phyloP scores from a whole-genome alignment of 169 alveolate species.

The Plasmodium malariae region DNA sequence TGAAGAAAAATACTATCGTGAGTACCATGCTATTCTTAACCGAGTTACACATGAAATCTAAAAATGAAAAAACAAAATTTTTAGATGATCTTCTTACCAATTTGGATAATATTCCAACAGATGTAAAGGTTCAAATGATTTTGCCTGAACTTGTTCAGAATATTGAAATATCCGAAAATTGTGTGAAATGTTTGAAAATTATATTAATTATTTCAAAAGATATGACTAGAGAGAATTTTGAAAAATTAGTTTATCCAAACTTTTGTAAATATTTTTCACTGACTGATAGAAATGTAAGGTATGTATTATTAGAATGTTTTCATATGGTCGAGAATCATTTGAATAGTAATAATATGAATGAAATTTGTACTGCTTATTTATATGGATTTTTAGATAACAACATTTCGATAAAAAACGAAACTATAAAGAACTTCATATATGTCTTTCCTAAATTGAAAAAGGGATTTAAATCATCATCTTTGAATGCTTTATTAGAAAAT shows the following conservation, averaged over 20 bases:
- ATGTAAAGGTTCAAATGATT: slow-evolving; percentile 75
- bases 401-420: slow-evolving; percentile 82
- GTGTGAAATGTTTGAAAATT: slow-evolving; percentile 40
- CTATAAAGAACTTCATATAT: slow-evolving; percentile 80
- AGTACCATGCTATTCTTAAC: slow-evolving; percentile 78
- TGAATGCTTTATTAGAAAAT: slow-evolving; percentile 76
- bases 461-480: slow-evolving; percentile 58
- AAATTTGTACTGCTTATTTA: slow-evolving; percentile 34
- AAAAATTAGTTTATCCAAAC: slow-evolving; percentile 23
- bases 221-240: slow-evolving; percentile 25
- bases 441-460: slow-evolving; percentile 80
- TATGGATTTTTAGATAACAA: slow-evolving; percentile 83
- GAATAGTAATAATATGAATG: slow-evolving; percentile 40
- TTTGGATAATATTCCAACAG: slow-evolving; percentile 74
- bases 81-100: slow-evolving; percentile 72
- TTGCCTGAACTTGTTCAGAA: slow-evolving; percentile 64
- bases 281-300: slow-evolving; percentile 59
- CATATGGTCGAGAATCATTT: slow-evolving; percentile 30
- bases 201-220: slow-evolving; percentile 48
- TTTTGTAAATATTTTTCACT: slow-evolving; percentile 39
- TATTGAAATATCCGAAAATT: slow-evolving; percentile 59
- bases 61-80: slow-evolving; percentile 72
- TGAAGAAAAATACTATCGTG: slow-evolving; percentile 62
- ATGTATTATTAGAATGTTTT: slow-evolving; percentile 40
- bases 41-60: slow-evolving; percentile 80